phyloP scores from a whole-genome alignment of 441 rosid species.

The Manihot esculenta region DNA sequence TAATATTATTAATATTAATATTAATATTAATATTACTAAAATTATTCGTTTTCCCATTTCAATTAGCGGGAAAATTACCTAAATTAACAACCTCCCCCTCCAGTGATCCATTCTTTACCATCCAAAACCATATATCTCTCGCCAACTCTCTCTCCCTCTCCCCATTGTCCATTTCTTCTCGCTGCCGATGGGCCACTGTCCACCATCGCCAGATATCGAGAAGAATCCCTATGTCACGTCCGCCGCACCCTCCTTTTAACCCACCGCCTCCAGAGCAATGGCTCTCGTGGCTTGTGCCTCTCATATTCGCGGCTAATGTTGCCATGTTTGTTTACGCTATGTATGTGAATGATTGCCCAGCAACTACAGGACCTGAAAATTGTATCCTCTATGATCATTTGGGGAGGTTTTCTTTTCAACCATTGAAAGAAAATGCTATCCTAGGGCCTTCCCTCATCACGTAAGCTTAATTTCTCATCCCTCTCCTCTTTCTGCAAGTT shows the following conservation, averaged over 20 bases:
- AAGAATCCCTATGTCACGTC: constrained; percentile 12
- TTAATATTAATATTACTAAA: too few species aligned
- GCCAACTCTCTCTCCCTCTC: background rate
- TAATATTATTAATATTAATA: too few species aligned
- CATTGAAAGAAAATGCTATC: constrained; percentile 49
- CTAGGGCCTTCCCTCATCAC: constrained; percentile 71
- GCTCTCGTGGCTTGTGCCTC: constrained; percentile 65
- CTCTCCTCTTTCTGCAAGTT: background rate
- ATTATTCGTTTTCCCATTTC: background rate
- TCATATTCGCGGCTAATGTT: constrained; percentile 44
- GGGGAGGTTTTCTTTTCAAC: constrained; percentile 73
- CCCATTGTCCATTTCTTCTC: background rate
- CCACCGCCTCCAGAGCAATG: constrained; percentile 48
- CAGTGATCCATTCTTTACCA: constrained; percentile 22
- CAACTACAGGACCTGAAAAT: constrained; percentile 25
- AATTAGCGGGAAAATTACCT: constrained; percentile 17
- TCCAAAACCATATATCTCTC: constrained; percentile 4
- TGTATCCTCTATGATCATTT: constrained; percentile 47
- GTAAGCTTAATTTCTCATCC: constrained; percentile 33
- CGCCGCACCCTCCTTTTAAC: constrained; percentile 36
- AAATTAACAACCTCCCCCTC: constrained; percentile 28
- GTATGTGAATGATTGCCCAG: constrained; percentile 74
- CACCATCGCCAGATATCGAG: constrained; percentile 26
- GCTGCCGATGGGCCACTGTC: constrained; percentile 31
- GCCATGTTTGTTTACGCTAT: constrained; percentile 50